Percentiles rank a stretch among this genome's conserved stretches.
Evolutionary conservation across 2,329 filamentous ascomycete genomes (phyloP).

Genomic region (Colletotrichum navitas): DNA sequence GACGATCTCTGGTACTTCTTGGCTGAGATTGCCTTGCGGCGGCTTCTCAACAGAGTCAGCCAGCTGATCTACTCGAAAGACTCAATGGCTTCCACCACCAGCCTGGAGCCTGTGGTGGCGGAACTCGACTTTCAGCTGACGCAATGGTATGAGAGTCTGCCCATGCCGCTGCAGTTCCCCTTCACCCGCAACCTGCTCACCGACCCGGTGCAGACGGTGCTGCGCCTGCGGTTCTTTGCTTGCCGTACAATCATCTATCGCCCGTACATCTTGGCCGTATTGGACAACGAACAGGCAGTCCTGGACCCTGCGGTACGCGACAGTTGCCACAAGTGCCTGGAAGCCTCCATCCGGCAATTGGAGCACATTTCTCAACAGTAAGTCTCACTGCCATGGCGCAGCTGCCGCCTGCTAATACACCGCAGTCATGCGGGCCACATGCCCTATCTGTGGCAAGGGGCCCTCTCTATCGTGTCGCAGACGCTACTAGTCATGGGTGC

Average conservation of each 20-base stretch:
- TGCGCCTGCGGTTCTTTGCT: slow-evolving; percentile 84
- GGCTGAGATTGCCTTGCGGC: slow-evolving; percentile 82
- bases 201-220: slow-evolving; percentile 82
- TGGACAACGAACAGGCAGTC: slow-evolving; percentile 81
- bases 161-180: slow-evolving; percentile 80
- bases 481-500: slow-evolving; percentile 87
- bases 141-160: slow-evolving; percentile 87
- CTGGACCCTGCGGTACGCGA: slow-evolving; percentile 80
- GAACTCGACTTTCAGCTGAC: slow-evolving; percentile 86
- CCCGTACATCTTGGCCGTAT: slow-evolving; percentile 83
- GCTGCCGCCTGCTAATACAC: slow-evolving; percentile 47
- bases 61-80: slow-evolving; percentile 84
- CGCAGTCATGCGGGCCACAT: slow-evolving; percentile 82
- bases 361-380: slow-evolving; percentile 84
- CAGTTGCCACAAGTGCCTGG: slow-evolving; percentile 84
- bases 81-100: slow-evolving; percentile 77
- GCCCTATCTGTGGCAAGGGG: slow-evolving; percentile 88
- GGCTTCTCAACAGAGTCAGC: slow-evolving; percentile 82
- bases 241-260: slow-evolving; percentile 89
- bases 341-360: slow-evolving; percentile 82
- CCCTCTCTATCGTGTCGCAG: slow-evolving; percentile 85
- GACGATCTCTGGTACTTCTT: slow-evolving; percentile 91
- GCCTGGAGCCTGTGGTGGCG: slow-evolving; percentile 81
- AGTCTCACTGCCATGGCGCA: slow-evolving; percentile 50
- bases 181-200: slow-evolving; percentile 75